Conservation (phyloP, 1,139 yeast genomes). For the Nakaseomyces bracarensis region DNA sequence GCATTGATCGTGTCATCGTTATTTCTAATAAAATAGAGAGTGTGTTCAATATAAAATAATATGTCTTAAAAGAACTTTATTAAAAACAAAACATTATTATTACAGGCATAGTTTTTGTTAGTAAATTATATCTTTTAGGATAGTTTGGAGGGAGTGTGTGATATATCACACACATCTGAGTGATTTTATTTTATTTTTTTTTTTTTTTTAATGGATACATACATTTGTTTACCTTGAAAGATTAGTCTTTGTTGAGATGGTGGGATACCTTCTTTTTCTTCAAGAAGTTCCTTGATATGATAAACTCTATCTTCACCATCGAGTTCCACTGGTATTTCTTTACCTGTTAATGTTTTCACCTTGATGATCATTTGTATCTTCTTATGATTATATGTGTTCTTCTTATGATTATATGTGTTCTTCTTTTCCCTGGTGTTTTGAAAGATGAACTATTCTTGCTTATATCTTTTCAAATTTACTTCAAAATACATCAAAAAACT, state of each 20-base stretch:
- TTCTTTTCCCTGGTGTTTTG: neutral
- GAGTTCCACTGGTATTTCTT: constrained; percentile 70
- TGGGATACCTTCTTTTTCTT: constrained; percentile 95
- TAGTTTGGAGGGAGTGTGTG: no score
- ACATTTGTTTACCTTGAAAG: constrained; percentile 85
- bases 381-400: neutral
- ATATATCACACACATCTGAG: no score
- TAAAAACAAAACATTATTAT: no score
- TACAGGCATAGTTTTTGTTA: no score
- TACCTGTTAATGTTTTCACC: constrained; percentile 61
- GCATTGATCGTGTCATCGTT: constrained; percentile 64
- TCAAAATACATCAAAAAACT: no score
- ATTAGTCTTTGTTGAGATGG: constrained; percentile 92
- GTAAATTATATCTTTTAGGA: no score
- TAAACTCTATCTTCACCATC: constrained; percentile 67
- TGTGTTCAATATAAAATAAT: no score
- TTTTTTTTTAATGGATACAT: constrained; percentile 27
- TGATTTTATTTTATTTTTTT: neutral
- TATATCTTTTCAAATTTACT: neutral
- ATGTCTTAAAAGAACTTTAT: no score
- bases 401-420: neutral
- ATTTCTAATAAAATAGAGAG: no score
- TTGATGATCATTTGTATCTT: constrained; percentile 23
- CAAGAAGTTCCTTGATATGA: constrained; percentile 84
- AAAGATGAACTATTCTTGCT: neutral